Evolutionary conservation across 805 yeast genomes (phyloP).

Genomic region (Ogataea trehaloabstinens): DNA sequence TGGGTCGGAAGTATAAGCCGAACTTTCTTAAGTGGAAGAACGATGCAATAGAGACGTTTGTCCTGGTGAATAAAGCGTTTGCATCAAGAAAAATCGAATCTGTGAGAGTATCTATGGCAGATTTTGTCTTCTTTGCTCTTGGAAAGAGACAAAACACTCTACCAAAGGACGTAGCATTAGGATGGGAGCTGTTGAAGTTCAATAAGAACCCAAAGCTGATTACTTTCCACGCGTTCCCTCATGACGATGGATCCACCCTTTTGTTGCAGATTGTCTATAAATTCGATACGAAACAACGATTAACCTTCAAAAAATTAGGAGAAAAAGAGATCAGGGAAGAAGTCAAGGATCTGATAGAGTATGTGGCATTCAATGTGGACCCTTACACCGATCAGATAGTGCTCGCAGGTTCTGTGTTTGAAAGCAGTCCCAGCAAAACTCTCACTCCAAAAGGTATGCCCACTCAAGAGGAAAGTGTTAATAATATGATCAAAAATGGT

Average conservation of each 20-base stretch:
- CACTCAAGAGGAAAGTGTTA: constrained; percentile 27
- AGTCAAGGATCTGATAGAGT: constrained; percentile 57
- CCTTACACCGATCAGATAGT: constrained; percentile 55
- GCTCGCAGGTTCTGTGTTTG: constrained; percentile 68
- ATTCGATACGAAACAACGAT: constrained; percentile 60
- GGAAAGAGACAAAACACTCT: constrained; percentile 48
- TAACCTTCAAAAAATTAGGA: constrained; percentile 44
- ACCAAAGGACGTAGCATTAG: constrained; percentile 58
- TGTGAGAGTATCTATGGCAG: constrained; percentile 45
- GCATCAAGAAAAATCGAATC: constrained; percentile 54
- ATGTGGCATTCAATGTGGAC: constrained; percentile 60
- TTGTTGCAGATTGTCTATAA: constrained; percentile 54
- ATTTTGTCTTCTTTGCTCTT: constrained; percentile 64
- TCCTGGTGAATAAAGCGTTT: constrained; percentile 78
- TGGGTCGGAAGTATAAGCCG: constrained; percentile 49
- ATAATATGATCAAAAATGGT: constrained; percentile 33
- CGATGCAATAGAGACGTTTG: constrained; percentile 73
- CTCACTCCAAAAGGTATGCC: constrained; percentile 28
- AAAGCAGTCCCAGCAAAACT: constrained; percentile 44
- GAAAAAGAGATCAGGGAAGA: constrained; percentile 42
- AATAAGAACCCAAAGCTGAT: constrained; percentile 70
- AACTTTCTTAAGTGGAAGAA: constrained; percentile 79
- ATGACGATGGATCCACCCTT: constrained; percentile 36
- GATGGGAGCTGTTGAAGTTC: constrained; percentile 77
- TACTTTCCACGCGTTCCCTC: constrained; percentile 56